Base-by-base conservation (phyloP, 768 basidiomycete species). In the Sarcodon aspratus region DNA sequence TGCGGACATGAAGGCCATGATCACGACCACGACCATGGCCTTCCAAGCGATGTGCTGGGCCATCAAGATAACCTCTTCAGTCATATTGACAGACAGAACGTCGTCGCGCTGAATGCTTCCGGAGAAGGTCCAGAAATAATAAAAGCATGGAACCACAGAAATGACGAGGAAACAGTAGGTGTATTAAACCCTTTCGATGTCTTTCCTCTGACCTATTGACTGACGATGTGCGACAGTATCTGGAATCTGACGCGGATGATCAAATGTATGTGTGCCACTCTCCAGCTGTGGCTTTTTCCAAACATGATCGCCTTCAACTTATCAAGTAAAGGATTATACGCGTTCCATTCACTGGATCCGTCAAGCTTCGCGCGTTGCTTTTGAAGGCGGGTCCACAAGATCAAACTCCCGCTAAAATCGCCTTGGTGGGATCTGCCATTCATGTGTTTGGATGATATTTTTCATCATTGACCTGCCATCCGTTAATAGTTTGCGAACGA, bases 171-270 rank as follows among this genome's bases (percentile, higher is more conserved):
- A 32, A 68, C 72, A 68, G 92, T 92, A 59, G 55, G 74, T 48
- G 31, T 40, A 17, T 42, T 27, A 42, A 8, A 17, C 40, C 15
- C 13, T 13, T 9, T 50, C 47, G 33, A 7, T 21, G 6, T 35
- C 36, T 45, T 27, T 10, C 13, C 10, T 10, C 15, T 45, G 11
- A 33, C 45, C 37, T 51, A 46, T 45, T 21, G 21, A 12, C 35
- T 38, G 40, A 49, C 55, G 6, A 33, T 13, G 33, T 33, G 47
- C 48, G 33, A 7, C 54, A 96, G 92, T 87, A 67, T 52, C 61
- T 93, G 50, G 85, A 92, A 63, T 92, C 89, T 13, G 93, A 96
- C 54, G 85, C 85, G 33, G 93, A 95, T 64, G 92, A 94, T 59
- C 85, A 91, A 63, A 64, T 96, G 88, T 89, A 63, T 57, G 72